Base-by-base conservation (phyloP, 441 rosid species). In the Eutrema salsugineum region DNA sequence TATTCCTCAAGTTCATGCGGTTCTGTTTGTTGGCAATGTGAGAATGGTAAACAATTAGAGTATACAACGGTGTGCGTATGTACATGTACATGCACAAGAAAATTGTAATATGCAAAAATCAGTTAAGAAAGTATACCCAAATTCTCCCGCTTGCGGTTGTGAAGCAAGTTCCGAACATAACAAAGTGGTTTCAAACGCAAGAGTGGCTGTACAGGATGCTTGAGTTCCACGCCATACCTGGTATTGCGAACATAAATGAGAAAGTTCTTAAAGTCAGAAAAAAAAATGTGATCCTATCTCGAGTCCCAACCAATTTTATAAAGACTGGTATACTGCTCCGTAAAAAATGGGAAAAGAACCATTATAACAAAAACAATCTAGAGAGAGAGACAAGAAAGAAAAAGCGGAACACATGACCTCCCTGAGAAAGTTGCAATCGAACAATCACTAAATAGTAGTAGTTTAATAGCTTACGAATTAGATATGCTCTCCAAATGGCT, bases 101-200 rank as follows among this genome's bases (percentile, higher is more conserved):
- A 46, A 12, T 39, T 63, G 66, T 68, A 46, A 51, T 77, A 72
- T 67, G 36, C 46, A 57, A 80, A 66, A 32, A 22, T 30, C 63
- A 32, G 46, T 20, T 36, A 36, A 35, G 80, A 65, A 68, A 72
- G 71, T 38, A 51, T 86, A 93, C 99, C 99, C 69, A 82, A 61
- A 68, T 86, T 79, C 64, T 77, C 81, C 36, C 24, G 81, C 77
- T 77, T 91, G 73, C 99, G 86, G 83, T 87, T 78, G 72, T 84
- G 90, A 50, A 95, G 90, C 87, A 95, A 85, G 83, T 95, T 92
- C 83, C 69, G 96, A 85, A 92, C 75, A 66, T 11, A 48, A 86
- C 74, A 85, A 69, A 95, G 86, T 32, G 88, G 98, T 74, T 95
- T 95, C 70, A 86, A 91, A 24, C 19, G 93, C 75, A 93, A 83